Evolutionary conservation across 495 filamentous ascomycete genomes (phyloP).

Genomic region (Aspergillus nidulans): DNA sequence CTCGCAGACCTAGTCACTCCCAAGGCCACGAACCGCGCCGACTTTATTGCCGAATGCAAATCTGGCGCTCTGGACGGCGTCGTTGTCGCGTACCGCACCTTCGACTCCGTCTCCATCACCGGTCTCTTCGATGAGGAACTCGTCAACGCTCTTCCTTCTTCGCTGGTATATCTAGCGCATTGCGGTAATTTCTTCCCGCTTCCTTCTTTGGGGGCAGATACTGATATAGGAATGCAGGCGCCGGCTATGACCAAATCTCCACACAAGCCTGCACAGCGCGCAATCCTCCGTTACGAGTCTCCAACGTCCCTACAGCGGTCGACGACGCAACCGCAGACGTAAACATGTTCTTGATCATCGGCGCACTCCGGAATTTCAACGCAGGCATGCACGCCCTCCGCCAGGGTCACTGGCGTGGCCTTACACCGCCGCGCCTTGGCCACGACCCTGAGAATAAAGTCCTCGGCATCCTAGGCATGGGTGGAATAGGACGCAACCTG

Average conservation of each 20-base stretch:
- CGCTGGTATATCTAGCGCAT: slow-evolving; percentile 50
- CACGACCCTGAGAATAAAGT: slow-evolving; percentile 63
- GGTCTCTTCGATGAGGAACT: slow-evolving; percentile 66
- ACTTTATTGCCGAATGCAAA: slow-evolving; percentile 71
- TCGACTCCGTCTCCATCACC: slow-evolving; percentile 49
- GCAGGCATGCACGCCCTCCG: slow-evolving; percentile 57
- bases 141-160: slow-evolving; percentile 52
- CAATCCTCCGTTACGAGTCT: slow-evolving; percentile 57
- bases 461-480: slow-evolving; percentile 80
- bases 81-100: slow-evolving; percentile 71
- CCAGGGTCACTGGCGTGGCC: slow-evolving; percentile 54
- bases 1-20: slow-evolving; percentile 48
- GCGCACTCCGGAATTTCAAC: slow-evolving; percentile 69
- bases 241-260: slow-evolving; percentile 79
- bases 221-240: slow-evolving; percentile 37
- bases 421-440: slow-evolving; percentile 43
- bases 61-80: slow-evolving; percentile 65
- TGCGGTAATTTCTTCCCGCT: slow-evolving; percentile 35
- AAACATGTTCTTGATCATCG: slow-evolving; percentile 72
- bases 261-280: slow-evolving; percentile 63
- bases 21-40: slow-evolving; percentile 49
- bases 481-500: slow-evolving; percentile 69
- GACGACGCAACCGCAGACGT: slow-evolving; percentile 79
- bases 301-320: slow-evolving; percentile 75
- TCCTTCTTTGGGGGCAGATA: not conserved